phyloP scores from a whole-genome alignment of 345 rosid species.

The Pistacia integerrima region DNA sequence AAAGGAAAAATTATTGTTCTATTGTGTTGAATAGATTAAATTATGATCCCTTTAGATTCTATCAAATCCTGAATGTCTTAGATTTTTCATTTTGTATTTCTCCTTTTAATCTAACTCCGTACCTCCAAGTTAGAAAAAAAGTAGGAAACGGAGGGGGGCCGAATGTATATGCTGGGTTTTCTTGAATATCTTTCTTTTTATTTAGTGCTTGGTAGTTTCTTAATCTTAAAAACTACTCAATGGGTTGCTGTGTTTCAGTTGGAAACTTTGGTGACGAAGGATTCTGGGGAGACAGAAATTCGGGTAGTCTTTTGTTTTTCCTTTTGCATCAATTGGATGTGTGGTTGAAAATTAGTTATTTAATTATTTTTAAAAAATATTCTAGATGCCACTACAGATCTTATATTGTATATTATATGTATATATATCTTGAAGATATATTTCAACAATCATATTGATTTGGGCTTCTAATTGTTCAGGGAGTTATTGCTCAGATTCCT shows the following conservation, averaged over 20 bases:
- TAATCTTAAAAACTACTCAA: background rate
- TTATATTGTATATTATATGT: background rate
- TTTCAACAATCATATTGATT: background rate
- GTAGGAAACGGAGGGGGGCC: background rate
- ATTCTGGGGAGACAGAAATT: slow-evolving; percentile 36
- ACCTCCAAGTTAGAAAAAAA: background rate
- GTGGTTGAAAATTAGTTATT: background rate
- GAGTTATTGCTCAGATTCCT: slow-evolving; percentile 81
- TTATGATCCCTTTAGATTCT: background rate
- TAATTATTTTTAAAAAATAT: background rate
- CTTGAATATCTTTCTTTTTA: background rate
- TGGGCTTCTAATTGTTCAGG: slow-evolving; percentile 42
- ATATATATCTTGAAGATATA: background rate
- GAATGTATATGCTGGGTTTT: background rate
- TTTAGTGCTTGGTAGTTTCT: background rate
- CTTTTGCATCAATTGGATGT: background rate
- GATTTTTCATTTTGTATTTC: background rate
- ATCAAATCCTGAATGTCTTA: background rate
- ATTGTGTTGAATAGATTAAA: background rate
- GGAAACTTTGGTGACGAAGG: slow-evolving; percentile 36
- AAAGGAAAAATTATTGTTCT: background rate
- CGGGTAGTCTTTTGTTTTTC: slow-evolving; percentile 30
- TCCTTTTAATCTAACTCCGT: background rate
- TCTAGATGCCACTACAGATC: background rate
- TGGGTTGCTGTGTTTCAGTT: slow-evolving; percentile 17